Evolutionary conservation across 805 yeast genomes (phyloP).

Genomic region (Saccharomycopsis microspora): DNA sequence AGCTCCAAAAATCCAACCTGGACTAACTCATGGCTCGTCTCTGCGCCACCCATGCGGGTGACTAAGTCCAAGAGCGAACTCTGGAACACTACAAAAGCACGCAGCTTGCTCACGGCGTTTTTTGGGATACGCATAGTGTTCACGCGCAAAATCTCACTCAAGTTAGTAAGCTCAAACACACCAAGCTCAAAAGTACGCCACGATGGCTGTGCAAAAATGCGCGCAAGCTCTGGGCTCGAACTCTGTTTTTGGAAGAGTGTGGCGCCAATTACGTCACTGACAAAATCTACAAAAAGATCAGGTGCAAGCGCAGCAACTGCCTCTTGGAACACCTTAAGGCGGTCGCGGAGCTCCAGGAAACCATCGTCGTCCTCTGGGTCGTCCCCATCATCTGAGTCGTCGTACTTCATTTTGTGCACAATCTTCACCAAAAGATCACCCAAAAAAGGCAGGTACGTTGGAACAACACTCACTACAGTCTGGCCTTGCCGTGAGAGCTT

Average conservation of each 20-base stretch:
- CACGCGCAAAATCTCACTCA: slow-evolving; percentile 70
- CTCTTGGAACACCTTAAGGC: slow-evolving; percentile 74
- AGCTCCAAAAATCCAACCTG: slow-evolving; percentile 79
- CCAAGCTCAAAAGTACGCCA: slow-evolving; percentile 89
- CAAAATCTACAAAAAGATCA: slow-evolving; percentile 45
- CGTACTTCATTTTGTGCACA: slow-evolving; percentile 70
- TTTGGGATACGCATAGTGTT: slow-evolving; percentile 65
- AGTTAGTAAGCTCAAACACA: slow-evolving; percentile 65
- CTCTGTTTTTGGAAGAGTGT: slow-evolving; percentile 26
- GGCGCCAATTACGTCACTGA: slow-evolving; percentile 49
- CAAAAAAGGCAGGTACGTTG: slow-evolving; percentile 36
- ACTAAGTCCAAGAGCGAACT: slow-evolving; percentile 45
- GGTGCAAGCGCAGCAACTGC: slow-evolving; percentile 55
- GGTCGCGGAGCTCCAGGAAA: slow-evolving; percentile 67
- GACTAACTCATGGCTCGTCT: slow-evolving; percentile 66
- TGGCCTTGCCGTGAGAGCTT: slow-evolving; percentile 35
- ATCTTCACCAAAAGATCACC: slow-evolving; percentile 56
- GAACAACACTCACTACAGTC: slow-evolving; percentile 24
- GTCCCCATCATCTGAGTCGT: slow-evolving; percentile 62
- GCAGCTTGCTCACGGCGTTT: slow-evolving; percentile 49
- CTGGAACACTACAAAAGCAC: slow-evolving; percentile 52
- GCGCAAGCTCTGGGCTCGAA: neutral
- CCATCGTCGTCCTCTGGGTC: slow-evolving; percentile 69
- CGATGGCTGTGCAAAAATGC: slow-evolving; percentile 21
- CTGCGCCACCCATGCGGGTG: slow-evolving; percentile 20